Evolutionary conservation across 2,329 filamentous ascomycete species (phyloP), one percentile per base, ranked within the genome.

Genomic region (Fusarium zealandicum): DNA sequence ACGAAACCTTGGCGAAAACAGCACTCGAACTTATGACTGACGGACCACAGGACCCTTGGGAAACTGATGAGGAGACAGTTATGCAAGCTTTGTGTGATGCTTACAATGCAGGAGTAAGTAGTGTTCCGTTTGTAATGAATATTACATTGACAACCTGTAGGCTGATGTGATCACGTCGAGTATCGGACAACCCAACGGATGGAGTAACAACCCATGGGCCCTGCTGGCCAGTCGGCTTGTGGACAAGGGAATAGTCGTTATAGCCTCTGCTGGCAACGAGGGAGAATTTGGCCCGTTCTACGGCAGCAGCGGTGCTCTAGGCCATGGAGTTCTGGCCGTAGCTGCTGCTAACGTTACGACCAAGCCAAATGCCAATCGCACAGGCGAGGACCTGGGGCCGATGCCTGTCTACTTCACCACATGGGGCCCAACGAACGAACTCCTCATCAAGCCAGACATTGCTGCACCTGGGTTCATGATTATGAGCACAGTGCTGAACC

Each of bases 401-500:
- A 72, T 75, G n/a, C 71, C 80, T 4, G 77, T 74, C 25, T 71
- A 71, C 6, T 83, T 76, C 62, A 81, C 77, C 6, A 78, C 78
- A 17, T 82, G 81, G 80, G 81, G 81, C 2, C 79, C 79, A 1
- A 78, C 76, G 0, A 81, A 79, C 55, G 80, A 83, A 48, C 71
- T 82, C 3, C 70, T 77, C 22, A 70, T 82, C 45, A 82, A 81
- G 60, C 80, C 81, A 5, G 77, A 83, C 40, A 69, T 83, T 41
- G 75, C 76, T 12, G 76, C 78, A 0, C 80, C 80, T 2, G 80
- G 81, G 11, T 76, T 75, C 42, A 70, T 76, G 25, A 81, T 85
- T 39, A 72, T 80, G 47, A 82, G 78, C 36, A 83, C 81, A 2
- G 78, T 76, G 37, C 73, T 76, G 2, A 68, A 76, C 18, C 70